Percentiles rank a stretch among this genome's conserved stretches.
phyloP scores from a whole-genome alignment of 176 grass and related monocot species.

The Urochloa ruziziensis region DNA sequence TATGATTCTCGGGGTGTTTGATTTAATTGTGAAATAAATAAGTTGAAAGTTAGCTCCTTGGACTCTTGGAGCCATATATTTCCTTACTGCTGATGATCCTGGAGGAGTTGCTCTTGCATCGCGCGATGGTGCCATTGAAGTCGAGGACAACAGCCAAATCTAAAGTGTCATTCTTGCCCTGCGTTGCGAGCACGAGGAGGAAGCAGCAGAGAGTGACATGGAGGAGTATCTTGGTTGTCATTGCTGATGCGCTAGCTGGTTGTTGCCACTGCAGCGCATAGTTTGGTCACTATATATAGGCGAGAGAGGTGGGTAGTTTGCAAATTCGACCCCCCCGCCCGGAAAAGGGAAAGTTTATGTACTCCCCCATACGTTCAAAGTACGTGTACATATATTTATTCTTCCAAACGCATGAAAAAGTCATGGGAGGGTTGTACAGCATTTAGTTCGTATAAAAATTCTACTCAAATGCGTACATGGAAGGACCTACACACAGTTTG shows the following conservation, averaged over 20 bases:
- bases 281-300: not conserved
- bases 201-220: not conserved
- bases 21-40: too few species aligned
- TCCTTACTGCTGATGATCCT: not conserved
- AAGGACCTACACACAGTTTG: too few species aligned
- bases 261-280: not conserved
- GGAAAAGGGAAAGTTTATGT: too few species aligned
- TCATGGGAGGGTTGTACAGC: too few species aligned
- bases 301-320: not conserved
- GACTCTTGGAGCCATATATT: not conserved
- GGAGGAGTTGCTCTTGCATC: not conserved
- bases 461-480: too few species aligned
- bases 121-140: not conserved
- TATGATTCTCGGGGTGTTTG: too few species aligned
- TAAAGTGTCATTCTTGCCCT: not conserved
- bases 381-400: too few species aligned
- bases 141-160: too few species aligned
- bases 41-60: not conserved
- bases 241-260: not conserved
- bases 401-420: too few species aligned
- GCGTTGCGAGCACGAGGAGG: not conserved
- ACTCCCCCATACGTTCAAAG: too few species aligned
- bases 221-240: not conserved
- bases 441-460: too few species aligned
- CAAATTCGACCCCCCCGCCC: too few species aligned